A percentile compares a stretch with the other conserved stretches of the same genome.
These are phyloP conservation scores for Arthrobotrys conoides DNA, from an alignment of 2,329 filamentous ascomycete species.

Conservation along the genomic window DNA sequence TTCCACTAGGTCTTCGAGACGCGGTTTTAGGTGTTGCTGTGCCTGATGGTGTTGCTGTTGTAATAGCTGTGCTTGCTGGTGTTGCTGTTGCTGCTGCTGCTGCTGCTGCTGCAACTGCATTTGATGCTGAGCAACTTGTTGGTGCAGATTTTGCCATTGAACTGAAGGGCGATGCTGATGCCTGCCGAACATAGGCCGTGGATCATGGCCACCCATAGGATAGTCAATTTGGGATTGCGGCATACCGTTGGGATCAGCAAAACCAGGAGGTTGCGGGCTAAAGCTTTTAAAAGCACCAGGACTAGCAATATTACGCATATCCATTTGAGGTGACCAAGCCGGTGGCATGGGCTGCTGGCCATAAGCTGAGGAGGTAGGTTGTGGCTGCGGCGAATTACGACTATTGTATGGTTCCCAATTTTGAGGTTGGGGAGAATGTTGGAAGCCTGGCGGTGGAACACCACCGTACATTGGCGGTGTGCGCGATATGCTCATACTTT, in stretches of 20 bases:
- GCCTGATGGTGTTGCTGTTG: conserved; percentile 48
- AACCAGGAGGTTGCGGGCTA: conserved; percentile 52
- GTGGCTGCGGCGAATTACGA: conserved; percentile 62
- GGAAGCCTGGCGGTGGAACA: conserved; percentile 48
- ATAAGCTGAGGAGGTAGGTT: conserved; percentile 62
- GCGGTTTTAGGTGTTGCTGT: conserved; percentile 35
- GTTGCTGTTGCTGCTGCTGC: conserved; percentile 46
- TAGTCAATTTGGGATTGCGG: conserved; percentile 47
- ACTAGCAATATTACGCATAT: conserved; percentile 35
- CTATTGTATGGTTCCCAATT: conserved; percentile 63
- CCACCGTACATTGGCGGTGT: conserved; percentile 61
- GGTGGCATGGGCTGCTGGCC: conserved; percentile 48
- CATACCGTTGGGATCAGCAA: conserved; percentile 60
- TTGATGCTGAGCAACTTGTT: conserved; percentile 54
- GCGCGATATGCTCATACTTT: conserved; percentile 63
- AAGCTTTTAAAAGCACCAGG: conserved; percentile 51
- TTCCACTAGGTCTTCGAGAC: conserved; percentile 52
- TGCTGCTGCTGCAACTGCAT: conserved; percentile 40
- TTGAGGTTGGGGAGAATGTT: conserved; percentile 53
- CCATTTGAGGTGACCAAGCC: conserved; percentile 55
- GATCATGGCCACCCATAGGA: conserved; percentile 55
- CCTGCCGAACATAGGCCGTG: conserved; percentile 55
- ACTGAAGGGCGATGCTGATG: conserved; percentile 58
- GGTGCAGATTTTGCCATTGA: conserved; percentile 59
- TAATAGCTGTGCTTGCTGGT: conserved; percentile 59